phyloP scores from a whole-genome alignment of 495 filamentous ascomycete species.

The Lentithecium fluviatile region DNA sequence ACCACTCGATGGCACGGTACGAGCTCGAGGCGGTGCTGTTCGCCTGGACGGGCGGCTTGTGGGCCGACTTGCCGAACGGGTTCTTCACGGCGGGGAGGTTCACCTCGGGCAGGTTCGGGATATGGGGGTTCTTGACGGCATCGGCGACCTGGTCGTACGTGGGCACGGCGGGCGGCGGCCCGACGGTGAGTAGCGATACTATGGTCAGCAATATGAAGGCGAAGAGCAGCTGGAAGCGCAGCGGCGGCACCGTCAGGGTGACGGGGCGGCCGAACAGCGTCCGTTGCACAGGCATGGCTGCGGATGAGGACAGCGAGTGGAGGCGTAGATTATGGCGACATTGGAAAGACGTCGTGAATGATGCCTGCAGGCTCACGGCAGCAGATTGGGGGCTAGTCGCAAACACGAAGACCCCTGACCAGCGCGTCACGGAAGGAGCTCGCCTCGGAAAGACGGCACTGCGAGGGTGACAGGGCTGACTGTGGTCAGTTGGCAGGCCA shows the following conservation, averaged over 20 bases:
- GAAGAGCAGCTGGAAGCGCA: constrained; percentile 39
- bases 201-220: constrained; percentile 9
- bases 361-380: background rate
- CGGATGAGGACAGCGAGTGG: background rate
- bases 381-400: background rate
- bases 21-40: constrained; percentile 58
- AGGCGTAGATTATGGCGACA: constrained; percentile 1
- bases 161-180: constrained; percentile 36
- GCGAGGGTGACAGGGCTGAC: background rate
- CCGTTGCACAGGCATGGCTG: constrained; percentile 53
- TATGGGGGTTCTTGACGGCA: constrained; percentile 38
- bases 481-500: background rate
- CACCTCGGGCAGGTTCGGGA: constrained; percentile 37
- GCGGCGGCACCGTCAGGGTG: constrained; percentile 34
- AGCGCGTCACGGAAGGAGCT: background rate
- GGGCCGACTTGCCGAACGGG: constrained; percentile 65
- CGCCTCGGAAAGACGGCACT: constrained; percentile 1
- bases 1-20: constrained; percentile 78
- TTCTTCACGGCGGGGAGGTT: constrained; percentile 30
- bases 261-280: constrained; percentile 46
- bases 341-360: background rate
- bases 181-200: background rate
- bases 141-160: constrained; percentile 38
- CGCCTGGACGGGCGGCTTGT: constrained; percentile 65
- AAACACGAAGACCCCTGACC: background rate